Percentiles rank a stretch among this genome's conserved stretches.
phyloP scores from a whole-genome alignment of 116 monocot species.

The Cymodocea nodosa region DNA sequence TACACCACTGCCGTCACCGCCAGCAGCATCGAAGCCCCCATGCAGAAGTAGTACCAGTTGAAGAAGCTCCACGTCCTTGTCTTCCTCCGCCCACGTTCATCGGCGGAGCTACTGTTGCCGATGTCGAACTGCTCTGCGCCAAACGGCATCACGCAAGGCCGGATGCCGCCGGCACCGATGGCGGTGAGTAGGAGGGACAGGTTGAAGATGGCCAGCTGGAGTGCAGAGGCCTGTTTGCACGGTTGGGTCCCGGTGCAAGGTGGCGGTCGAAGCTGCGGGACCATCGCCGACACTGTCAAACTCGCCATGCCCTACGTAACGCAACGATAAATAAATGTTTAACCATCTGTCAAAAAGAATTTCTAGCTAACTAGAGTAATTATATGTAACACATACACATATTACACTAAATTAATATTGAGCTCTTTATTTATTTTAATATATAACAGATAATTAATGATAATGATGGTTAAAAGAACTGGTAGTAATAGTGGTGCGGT shows the following conservation, averaged over 20 bases:
- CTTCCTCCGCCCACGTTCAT: neutral
- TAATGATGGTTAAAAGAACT: no score
- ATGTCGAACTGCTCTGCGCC: conserved; percentile 83
- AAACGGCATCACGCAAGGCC: conserved; percentile 73
- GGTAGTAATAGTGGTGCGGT: neutral
- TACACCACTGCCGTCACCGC: conserved; percentile 66
- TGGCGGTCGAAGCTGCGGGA: conserved; percentile 46
- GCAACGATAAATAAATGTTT: no score
- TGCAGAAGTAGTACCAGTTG: conserved; percentile 79
- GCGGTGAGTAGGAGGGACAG: conserved; percentile 52
- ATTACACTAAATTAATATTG: no score
- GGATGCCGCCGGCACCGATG: conserved; percentile 68
- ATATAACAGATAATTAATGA: no score
- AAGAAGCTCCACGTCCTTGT: conserved; percentile 43
- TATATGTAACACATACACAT: no score
- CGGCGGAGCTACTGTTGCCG: neutral
- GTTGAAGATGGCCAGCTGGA: conserved; percentile 52
- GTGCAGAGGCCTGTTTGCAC: conserved; percentile 22
- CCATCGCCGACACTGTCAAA: conserved; percentile 49
- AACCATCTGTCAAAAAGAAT: neutral
- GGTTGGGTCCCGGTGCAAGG: conserved; percentile 13
- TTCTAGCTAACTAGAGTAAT: neutral
- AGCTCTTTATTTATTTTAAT: no score
- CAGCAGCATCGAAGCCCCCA: conserved; percentile 35
- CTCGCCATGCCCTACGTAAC: conserved; percentile 51